phyloP scores from a whole-genome alignment of 305 asterid species.

The Striga hermonthica region DNA sequence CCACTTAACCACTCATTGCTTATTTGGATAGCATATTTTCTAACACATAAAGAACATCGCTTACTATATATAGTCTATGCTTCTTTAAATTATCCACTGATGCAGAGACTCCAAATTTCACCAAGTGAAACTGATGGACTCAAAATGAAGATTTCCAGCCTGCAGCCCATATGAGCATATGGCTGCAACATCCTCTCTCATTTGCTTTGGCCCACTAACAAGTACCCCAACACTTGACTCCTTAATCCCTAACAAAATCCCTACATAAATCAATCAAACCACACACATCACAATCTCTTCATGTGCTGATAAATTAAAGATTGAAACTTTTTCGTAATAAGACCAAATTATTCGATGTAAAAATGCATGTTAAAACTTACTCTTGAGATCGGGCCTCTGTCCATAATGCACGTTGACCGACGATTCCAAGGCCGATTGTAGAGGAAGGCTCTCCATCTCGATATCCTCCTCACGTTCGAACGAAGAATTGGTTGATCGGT shows the following conservation, averaged over 20 bases:
- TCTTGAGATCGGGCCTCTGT: slow-evolving; percentile 53
- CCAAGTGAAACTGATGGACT: slow-evolving; percentile 76
- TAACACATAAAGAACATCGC: neutral
- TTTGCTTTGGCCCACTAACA: slow-evolving; percentile 75
- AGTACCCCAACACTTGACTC: slow-evolving; percentile 70
- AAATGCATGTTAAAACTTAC: slow-evolving; percentile 35
- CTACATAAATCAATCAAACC: slow-evolving; percentile 36
- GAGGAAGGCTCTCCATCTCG: slow-evolving; percentile 64
- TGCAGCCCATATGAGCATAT: slow-evolving; percentile 56
- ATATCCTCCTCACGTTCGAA: slow-evolving; percentile 39
- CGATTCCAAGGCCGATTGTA: slow-evolving; percentile 43
- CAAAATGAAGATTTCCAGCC: slow-evolving; percentile 66
- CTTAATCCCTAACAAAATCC: slow-evolving; percentile 51
- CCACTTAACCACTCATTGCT: neutral
- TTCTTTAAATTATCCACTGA: neutral
- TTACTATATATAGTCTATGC: slow-evolving; percentile 17
- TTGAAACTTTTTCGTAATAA: neutral
- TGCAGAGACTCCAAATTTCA: slow-evolving; percentile 21
- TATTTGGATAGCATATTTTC: slow-evolving; percentile 25
- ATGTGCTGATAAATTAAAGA: neutral
- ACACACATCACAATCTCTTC: neutral
- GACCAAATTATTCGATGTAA: neutral
- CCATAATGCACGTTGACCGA: slow-evolving; percentile 56
- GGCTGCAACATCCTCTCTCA: slow-evolving; percentile 81
- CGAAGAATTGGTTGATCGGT: slow-evolving; percentile 33